Evolutionary conservation across 169 alveolate genomes (phyloP), one percentile per base, ranked within the genome.

Genomic region (Eimeria tenella): DNA sequence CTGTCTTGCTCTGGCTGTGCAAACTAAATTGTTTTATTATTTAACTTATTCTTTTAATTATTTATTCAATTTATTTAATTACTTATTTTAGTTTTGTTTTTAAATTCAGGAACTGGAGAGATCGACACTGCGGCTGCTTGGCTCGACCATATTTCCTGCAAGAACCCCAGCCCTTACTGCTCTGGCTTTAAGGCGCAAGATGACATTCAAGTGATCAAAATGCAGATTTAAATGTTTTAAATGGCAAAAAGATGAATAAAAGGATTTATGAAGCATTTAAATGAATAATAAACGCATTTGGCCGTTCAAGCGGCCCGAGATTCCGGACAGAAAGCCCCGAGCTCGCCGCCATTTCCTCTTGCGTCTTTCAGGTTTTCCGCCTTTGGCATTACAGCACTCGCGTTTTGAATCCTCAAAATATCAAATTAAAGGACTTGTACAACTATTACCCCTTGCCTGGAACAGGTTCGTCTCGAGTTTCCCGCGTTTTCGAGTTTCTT

Each of bases 121-220:
- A 74, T 86, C 68, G 84, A 86, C 19, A 49, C 68, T 8, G 93
- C 71, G 11, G 93, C 84, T 17, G 71, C 53, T 8, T 86, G 93
- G 93, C 70, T 86, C 55, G 93, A 86, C 83, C 81, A 68, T 19
- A 23, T 86, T 70, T 56, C 81, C 4, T 86, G 93, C 68, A 52
- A 50, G 70, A 21, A 21, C 31, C 52, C 65, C 63, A 53, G 73
- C 52, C 71, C 58, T 0, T 68, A 86, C 83, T 86, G 93, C 70
- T 15, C 31, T 4, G 77, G 77, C 75, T 86, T 86, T 21, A 31
- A 4, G 13, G 42, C 63, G 42, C 83, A 31, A 21, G 93, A 86
- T 4, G 83, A 50, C 53, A 53, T 86, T 9, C 81, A 74, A 4
- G 93, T 86, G 25, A 6, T 21, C 31, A 31, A 31, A 31, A 31